Evolutionary conservation across 106 monocot genomes (phyloP).

Genomic region (Acorus calamus): DNA sequence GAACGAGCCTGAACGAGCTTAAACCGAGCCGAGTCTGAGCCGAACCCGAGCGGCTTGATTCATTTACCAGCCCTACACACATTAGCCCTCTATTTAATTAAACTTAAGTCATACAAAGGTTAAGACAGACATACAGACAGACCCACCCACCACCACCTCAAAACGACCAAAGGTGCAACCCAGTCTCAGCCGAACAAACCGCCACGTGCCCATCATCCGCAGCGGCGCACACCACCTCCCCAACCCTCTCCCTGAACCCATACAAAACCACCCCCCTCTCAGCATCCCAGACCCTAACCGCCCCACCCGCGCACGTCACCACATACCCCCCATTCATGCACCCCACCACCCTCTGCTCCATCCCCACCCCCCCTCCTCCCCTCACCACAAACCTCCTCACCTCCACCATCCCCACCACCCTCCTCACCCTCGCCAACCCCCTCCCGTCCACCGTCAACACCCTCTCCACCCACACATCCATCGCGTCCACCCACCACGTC

Average conservation of each 20-base stretch:
- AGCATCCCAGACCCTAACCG: slow-evolving; percentile 33
- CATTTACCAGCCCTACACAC: no score
- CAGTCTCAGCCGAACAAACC: slow-evolving; percentile 23
- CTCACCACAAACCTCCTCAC: slow-evolving; percentile 23
- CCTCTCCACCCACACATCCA: slow-evolving; percentile 30
- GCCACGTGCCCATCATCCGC: slow-evolving; percentile 33
- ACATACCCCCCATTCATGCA: slow-evolving; percentile 57
- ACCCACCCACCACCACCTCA: background rate
- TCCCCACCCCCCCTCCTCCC: background rate
- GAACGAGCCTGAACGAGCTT: no score
- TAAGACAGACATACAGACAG: no score
- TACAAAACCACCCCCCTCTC: slow-evolving; percentile 34
- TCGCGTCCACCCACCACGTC: slow-evolving; percentile 6
- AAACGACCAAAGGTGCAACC: slow-evolving; percentile 56
- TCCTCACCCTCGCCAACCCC: slow-evolving; percentile 24
- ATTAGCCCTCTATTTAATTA: no score
- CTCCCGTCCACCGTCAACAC: slow-evolving; percentile 31
- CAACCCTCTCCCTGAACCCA: slow-evolving; percentile 29
- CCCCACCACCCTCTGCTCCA: slow-evolving; percentile 4
- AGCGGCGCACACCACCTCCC: background rate
- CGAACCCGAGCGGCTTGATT: no score
- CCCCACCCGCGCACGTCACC: slow-evolving; percentile 9
- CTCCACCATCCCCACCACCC: slow-evolving; percentile 20
- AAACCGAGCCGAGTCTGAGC: no score
- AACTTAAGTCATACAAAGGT: no score